Base-by-base conservation (phyloP, 495 filamentous ascomycete species). In the Penicillium steckii region DNA sequence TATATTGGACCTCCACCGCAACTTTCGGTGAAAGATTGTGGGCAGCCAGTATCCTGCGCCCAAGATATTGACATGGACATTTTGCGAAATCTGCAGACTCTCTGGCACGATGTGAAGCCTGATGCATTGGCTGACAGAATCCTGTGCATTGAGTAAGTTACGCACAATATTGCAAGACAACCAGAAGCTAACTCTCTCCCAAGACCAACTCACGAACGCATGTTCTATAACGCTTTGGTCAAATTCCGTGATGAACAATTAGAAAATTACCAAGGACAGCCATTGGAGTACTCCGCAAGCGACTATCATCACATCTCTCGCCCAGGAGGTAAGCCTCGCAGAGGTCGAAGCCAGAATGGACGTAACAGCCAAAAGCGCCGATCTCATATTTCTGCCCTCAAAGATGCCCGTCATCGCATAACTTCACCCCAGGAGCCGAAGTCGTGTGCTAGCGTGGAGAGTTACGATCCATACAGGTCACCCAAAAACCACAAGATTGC, bases 391-490 rank as follows among this genome's bases (percentile, higher is more conserved):
- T 91, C 89, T 0, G 80, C 90, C 46, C 76, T 90, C 45, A 85
- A 85, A 26, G 81, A 85, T 44, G 65, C 77, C 37, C 62, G 76
- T 61, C 53, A 69, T 38, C 68, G 67, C 1, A 55, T 70, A 23
- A 76, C 67, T 45, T 74, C 76, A 26, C 64, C 72, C 23, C 71
- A 77, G 44, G 73, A 81, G 3, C 70, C 74, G 8, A 81, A 55
- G 30, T 73, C 72, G 1, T 73, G 65, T 40, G 69, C 56, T 4
- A 80, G 74, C 2, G 59, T 73, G 3, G 66, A 85, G 50, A 81
- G 89, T 72, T 96, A 95, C 56, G 91, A 96, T 68, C 91, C 91
- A 0, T 96, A 84, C 65, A 78, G 87, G 54, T 84, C 88, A 7
- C 90, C 89, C 3, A 77, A 78, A 30, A 66, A 77, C 22, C 69